Conservation (phyloP, 2,329 filamentous ascomycete species). For the Ceratocystis cacaofunesta region DNA sequence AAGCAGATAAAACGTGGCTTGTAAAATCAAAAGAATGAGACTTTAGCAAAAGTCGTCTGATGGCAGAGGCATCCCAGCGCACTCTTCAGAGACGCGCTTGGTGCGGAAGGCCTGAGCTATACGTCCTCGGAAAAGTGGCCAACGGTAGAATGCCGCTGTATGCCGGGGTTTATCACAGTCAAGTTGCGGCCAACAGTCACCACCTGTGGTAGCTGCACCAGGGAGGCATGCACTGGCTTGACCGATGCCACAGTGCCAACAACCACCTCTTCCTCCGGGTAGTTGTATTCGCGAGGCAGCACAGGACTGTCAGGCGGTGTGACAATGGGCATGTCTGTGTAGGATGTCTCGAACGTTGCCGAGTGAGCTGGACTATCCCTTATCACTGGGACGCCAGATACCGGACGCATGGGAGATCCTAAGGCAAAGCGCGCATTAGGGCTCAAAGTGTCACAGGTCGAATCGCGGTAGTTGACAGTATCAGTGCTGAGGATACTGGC, state of each 20-base stretch:
- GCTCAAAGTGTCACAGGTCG: slow-evolving; percentile 26
- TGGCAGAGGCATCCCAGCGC: too few species aligned
- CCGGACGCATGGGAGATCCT: slow-evolving; percentile 43
- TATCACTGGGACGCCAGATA: slow-evolving; percentile 45
- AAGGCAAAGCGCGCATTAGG: slow-evolving; percentile 33
- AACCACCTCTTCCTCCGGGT: not conserved
- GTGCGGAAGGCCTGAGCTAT: not conserved
- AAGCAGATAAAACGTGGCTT: not conserved
- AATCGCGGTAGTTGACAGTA: slow-evolving; percentile 17
- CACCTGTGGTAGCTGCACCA: slow-evolving; percentile 8
- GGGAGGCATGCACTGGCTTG: not conserved
- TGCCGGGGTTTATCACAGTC: slow-evolving; percentile 11
- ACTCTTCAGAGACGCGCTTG: too few species aligned
- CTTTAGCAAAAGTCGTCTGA: not conserved
- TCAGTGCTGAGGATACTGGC: slow-evolving; percentile 29
- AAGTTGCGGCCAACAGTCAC: slow-evolving; percentile 13
- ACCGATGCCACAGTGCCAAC: not conserved
- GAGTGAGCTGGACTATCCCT: slow-evolving; percentile 51
- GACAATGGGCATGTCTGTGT: not conserved
- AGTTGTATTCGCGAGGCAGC: not conserved
- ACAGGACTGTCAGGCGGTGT: slow-evolving; percentile 5
- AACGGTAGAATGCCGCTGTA: slow-evolving; percentile 14
- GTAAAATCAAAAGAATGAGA: slow-evolving; percentile 5
- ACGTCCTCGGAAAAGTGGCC: slow-evolving; percentile 16
- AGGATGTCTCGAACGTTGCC: not conserved